Base-by-base conservation (phyloP, 192 early-diverging fungal species). In the Globomyces pollinis-pini region DNA sequence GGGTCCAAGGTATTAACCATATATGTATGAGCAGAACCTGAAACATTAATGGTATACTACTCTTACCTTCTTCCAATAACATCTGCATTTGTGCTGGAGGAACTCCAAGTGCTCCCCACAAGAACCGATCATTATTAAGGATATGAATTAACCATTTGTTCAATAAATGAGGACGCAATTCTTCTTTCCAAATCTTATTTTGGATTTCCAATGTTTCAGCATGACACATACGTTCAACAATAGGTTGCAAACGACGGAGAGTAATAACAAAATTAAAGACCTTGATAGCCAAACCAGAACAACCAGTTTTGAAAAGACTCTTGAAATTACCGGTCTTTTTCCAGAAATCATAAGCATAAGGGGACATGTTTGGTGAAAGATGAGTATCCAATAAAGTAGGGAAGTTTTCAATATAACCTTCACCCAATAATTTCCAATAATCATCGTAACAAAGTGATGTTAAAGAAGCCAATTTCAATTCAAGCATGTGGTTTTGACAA, bases 401-500 rank as follows among this genome's bases (percentile, higher is more conserved):
- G 69, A 92, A 92, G 34, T 80, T 68, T 13, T 74, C 63, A 39
- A 83, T 63, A 31, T 63, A 64, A 28, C 90, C 90, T 16, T 78
- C 77, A 23, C 88, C 90, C 73, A 92, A 89, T 65, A 92, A 72
- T 26, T 73, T 71, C 88, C 88, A 90, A 60, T 88, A 87, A 51
- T 85, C 79, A 24, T 66, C 54, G 56, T 81, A 87, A 31, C 73
- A 64, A 11, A 92, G 60, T 42, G 68, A 65, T 21, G 67, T 57
- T 49, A 92, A 78, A 28, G 72, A 70, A 24, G 88, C 88, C 0
- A 92, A 73, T 64, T 92, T 92, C 55, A 92, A 80, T 68, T 92
- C 90, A 13, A 92, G 77, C 53, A 92, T 71, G 64, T 92, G 84
- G 71, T 92, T 92, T 67, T 92, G 90, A 69, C 90, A 92, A n/a